Percentiles rank a stretch among this genome's conserved stretches.
phyloP scores from a whole-genome alignment of 352 stramenopile species.

The Nothophytophthora sp. region DNA sequence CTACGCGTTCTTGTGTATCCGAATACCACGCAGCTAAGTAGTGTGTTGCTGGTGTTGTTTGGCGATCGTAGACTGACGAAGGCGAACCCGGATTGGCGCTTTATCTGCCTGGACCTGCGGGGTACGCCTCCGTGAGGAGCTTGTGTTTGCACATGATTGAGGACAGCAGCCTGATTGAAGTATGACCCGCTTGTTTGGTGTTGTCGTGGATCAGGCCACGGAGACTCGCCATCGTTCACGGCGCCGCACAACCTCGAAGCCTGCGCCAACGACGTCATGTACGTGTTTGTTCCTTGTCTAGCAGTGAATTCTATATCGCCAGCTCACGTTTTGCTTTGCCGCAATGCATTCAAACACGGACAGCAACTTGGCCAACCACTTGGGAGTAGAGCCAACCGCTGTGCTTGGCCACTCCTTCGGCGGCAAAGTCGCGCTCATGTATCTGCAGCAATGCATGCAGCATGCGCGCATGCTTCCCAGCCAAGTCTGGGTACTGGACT shows the following conservation, averaged over 20 bases:
- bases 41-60: slow-evolving; percentile 1
- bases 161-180: too few relatives aligned
- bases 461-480: slow-evolving; percentile 39
- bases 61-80: slow-evolving; percentile 45
- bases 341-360: too few relatives aligned
- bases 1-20: too few relatives aligned
- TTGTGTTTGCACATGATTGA: too few relatives aligned
- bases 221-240: slow-evolving; percentile 70
- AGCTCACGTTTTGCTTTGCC: neutral
- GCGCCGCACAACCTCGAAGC: slow-evolving; percentile 63
- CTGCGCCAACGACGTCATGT: slow-evolving; percentile 75
- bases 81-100: slow-evolving; percentile 65
- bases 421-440: slow-evolving; percentile 76
- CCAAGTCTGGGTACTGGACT: slow-evolving; percentile 77
- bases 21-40: too few relatives aligned
- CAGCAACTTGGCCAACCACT: slow-evolving; percentile 49
- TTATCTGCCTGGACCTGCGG: slow-evolving; percentile 67
- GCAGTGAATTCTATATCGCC: neutral
- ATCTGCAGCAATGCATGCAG: slow-evolving; percentile 54
- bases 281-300: too few relatives aligned
- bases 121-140: too few relatives aligned
- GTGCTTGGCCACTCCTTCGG: slow-evolving; percentile 80
- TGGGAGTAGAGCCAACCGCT: slow-evolving; percentile 59
- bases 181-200: neutral
- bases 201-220: slow-evolving; percentile 45